These are phyloP conservation scores for Penicillium cosmopolitanum DNA, from an alignment of 495 filamentous ascomycete species.

Conservation along the genomic window DNA sequence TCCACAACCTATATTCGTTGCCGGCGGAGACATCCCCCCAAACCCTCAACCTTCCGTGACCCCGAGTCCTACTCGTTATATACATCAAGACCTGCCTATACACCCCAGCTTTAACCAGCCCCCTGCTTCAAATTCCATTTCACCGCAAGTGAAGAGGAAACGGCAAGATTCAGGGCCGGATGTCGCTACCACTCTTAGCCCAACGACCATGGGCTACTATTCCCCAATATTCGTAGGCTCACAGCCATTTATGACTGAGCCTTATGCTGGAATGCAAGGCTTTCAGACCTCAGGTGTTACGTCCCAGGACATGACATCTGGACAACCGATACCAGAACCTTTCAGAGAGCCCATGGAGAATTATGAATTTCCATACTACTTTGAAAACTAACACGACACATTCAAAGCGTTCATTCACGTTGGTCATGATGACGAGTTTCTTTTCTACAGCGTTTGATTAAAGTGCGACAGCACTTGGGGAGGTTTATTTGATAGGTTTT, in stretches of 20 bases:
- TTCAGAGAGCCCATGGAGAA: slow-evolving; percentile 24
- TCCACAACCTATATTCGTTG: slow-evolving; percentile 9
- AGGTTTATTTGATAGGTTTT: not conserved
- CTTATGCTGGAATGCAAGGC: slow-evolving; percentile 25
- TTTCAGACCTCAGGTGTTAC: slow-evolving; percentile 10
- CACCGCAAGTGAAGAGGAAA: slow-evolving; percentile 26
- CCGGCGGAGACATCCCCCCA: slow-evolving; percentile 3
- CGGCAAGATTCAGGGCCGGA: slow-evolving; percentile 24
- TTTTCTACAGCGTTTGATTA: slow-evolving; percentile 12
- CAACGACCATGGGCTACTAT: slow-evolving; percentile 21
- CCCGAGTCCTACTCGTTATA: slow-evolving; percentile 14
- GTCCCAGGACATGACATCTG: slow-evolving; percentile 11
- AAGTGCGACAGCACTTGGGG: slow-evolving; percentile 2
- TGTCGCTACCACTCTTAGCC: slow-evolving; percentile 23
- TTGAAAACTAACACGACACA: slow-evolving; percentile 17
- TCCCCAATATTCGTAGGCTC: slow-evolving; percentile 20
- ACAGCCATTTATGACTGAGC: slow-evolving; percentile 25
- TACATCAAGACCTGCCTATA: slow-evolving; percentile 19
- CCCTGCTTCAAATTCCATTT: slow-evolving; percentile 7
- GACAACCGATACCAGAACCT: slow-evolving; percentile 14
- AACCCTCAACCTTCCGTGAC: slow-evolving; percentile 3
- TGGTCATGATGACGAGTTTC: slow-evolving; percentile 23
- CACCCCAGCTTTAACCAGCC: slow-evolving; percentile 6
- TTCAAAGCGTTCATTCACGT: not conserved
- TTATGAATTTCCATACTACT: slow-evolving; percentile 38